A percentile compares a stretch with the other conserved stretches of the same genome.
Evolutionary conservation across 148 eudicot species (phyloP).

Genomic region (Fagopyrum esculentum): DNA sequence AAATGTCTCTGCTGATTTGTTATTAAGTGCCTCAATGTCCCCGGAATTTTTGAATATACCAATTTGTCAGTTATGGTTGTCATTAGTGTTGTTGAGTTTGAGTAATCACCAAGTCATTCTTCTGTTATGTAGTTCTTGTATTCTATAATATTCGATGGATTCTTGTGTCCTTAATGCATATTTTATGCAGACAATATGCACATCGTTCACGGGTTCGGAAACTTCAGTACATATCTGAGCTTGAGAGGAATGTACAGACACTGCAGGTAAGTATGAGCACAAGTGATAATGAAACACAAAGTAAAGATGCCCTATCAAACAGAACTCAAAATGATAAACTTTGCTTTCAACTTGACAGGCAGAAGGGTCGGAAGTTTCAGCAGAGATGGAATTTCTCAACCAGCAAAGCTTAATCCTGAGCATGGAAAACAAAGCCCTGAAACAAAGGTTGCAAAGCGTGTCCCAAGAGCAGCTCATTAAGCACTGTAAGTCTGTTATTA

Average conservation of each 20-base stretch:
- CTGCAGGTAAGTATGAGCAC: conserved; percentile 49
- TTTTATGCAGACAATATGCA: conserved; percentile 78
- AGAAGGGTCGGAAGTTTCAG: conserved; percentile 85
- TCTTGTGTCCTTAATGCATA: not conserved
- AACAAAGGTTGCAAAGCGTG: conserved; percentile 78
- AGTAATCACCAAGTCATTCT: not conserved
- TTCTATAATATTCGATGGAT: no score
- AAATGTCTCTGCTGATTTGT: no score
- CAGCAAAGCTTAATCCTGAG: conserved; percentile 83
- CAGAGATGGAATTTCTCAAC: conserved; percentile 94
- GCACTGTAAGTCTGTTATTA: conserved; percentile 47
- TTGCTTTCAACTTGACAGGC: conserved; percentile 33
- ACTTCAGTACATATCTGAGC: conserved; percentile 95
- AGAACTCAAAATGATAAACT: no score
- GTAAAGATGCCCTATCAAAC: no score
- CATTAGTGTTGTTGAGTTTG: not conserved
- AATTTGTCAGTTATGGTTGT: no score
- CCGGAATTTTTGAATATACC: no score
- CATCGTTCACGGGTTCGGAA: conserved; percentile 94
- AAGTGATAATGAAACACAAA: not conserved
- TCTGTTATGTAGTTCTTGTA: not conserved
- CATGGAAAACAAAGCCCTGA: conserved; percentile 97
- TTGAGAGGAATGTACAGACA: conserved; percentile 86
- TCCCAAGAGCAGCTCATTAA: conserved; percentile 93
- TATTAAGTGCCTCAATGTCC: no score